phyloP scores from a whole-genome alignment of 345 rosid genomes.

The Citrus glauca region DNA sequence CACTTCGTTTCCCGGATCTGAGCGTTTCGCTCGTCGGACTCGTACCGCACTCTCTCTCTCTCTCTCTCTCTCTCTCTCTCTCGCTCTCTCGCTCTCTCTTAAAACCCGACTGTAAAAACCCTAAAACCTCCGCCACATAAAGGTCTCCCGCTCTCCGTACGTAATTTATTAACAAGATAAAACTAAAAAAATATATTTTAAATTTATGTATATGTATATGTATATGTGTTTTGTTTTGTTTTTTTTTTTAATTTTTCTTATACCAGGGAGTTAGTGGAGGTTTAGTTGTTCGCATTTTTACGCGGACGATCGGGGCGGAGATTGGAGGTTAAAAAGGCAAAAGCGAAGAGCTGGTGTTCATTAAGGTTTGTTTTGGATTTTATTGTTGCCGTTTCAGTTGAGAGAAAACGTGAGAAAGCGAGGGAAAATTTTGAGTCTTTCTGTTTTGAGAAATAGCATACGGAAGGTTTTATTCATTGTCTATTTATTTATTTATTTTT shows the following conservation, averaged over 20 bases:
- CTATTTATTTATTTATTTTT: background rate
- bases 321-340: background rate
- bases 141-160: background rate
- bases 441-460: background rate
- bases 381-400: background rate
- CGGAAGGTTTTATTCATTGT: background rate
- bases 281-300: background rate
- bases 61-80: background rate
- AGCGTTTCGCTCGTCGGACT: slow-evolving; percentile 11
- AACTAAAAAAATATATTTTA: background rate
- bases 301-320: slow-evolving; percentile 4
- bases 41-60: background rate
- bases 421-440: background rate
- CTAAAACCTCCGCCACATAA: background rate
- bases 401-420: slow-evolving; percentile 6
- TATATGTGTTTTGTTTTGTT: background rate
- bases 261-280: background rate
- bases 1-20: slow-evolving; percentile 17
- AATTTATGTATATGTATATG: background rate
- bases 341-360: background rate
- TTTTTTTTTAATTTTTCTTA: background rate
- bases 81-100: background rate
- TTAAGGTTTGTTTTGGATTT: slow-evolving; percentile 8
- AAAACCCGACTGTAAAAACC: slow-evolving; percentile 19
- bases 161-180: background rate